Percentiles rank a stretch among this genome's conserved stretches.
These are phyloP conservation scores for Fusarium protoensiforme DNA, from an alignment of 2,329 filamentous ascomycete species.

Conservation along the genomic window DNA sequence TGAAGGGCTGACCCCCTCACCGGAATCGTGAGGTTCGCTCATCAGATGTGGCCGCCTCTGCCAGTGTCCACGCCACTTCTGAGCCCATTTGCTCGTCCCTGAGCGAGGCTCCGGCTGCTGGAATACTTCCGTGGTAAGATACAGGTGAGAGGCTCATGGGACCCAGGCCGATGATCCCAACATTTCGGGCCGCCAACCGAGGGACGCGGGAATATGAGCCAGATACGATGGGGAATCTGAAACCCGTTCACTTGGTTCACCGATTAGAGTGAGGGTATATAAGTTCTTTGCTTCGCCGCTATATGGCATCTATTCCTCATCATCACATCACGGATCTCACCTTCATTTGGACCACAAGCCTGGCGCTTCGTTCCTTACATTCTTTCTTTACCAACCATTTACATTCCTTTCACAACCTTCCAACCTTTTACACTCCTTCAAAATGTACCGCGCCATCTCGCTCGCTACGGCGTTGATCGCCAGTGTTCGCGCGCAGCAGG, in stretches of 20 bases:
- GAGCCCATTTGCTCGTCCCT: conserved; percentile 11
- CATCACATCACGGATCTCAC: conserved; percentile 14
- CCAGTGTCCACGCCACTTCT: conserved; percentile 22
- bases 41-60: not conserved
- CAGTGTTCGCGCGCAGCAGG: conserved; percentile 57
- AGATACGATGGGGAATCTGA: not conserved
- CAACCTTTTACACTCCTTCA: conserved; percentile 4
- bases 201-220: not conserved
- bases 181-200: not conserved
- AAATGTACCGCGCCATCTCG: conserved; percentile 43
- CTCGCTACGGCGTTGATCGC: conserved; percentile 41
- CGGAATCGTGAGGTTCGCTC: not conserved
- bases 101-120: not conserved
- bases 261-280: not conserved
- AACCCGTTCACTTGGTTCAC: not conserved
- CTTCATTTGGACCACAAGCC: conserved; percentile 18
- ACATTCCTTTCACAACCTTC: not conserved
- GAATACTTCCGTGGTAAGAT: conserved; percentile 6
- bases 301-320: not conserved
- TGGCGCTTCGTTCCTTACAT: conserved; percentile 26
- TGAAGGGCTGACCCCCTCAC: not conserved
- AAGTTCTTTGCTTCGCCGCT: not conserved
- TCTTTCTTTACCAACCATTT: conserved; percentile 4
- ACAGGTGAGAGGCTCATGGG: not conserved
- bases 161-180: not conserved